These are phyloP conservation scores for Samsoniella hepiali DNA, from an alignment of 2,329 filamentous ascomycete species.

Conservation along the genomic window DNA sequence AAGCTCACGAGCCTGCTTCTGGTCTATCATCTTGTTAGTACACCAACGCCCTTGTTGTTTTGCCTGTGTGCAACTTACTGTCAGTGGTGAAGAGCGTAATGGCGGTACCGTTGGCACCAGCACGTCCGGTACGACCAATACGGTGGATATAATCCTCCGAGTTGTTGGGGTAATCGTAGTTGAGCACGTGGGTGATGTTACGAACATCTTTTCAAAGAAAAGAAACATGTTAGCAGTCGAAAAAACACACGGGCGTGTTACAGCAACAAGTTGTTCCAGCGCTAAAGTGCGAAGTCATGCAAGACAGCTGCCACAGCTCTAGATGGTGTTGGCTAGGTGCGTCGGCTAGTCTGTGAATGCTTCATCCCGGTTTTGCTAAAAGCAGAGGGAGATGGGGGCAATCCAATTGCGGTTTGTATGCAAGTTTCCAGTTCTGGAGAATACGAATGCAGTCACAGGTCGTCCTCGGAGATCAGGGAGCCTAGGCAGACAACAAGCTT, in stretches of 20 bases:
- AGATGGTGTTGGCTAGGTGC: conserved; percentile 34
- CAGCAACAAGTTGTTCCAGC: conserved; percentile 59
- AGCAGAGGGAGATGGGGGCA: conserved; percentile 54
- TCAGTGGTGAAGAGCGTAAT: conserved; percentile 99
- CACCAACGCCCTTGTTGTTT: not conserved
- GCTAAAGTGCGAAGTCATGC: conserved; percentile 32
- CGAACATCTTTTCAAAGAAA: conserved; percentile 82
- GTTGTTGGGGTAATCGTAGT: conserved; percentile 99
- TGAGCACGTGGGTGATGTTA: conserved; percentile 99
- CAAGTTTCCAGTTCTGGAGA: conserved; percentile 42
- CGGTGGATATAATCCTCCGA: conserved; percentile 98
- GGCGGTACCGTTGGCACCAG: conserved; percentile 89
- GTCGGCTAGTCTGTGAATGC: conserved; percentile 47
- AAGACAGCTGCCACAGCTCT: conserved; percentile 17
- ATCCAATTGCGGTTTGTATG: conserved; percentile 57
- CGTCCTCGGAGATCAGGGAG: conserved; percentile 53
- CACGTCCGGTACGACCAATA: conserved; percentile 93
- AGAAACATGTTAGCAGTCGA: conserved; percentile 74
- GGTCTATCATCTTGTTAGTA: conserved; percentile 56
- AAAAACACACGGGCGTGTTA: conserved; percentile 40
- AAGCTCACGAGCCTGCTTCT: conserved; percentile 95
- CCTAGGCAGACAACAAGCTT: conserved; percentile 60
- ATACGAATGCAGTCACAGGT: conserved; percentile 49
- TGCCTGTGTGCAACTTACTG: conserved; percentile 63
- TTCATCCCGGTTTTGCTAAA: conserved; percentile 37